Base-by-base conservation (phyloP, 768 basidiomycete genomes). In the Agrocybe praecox region DNA sequence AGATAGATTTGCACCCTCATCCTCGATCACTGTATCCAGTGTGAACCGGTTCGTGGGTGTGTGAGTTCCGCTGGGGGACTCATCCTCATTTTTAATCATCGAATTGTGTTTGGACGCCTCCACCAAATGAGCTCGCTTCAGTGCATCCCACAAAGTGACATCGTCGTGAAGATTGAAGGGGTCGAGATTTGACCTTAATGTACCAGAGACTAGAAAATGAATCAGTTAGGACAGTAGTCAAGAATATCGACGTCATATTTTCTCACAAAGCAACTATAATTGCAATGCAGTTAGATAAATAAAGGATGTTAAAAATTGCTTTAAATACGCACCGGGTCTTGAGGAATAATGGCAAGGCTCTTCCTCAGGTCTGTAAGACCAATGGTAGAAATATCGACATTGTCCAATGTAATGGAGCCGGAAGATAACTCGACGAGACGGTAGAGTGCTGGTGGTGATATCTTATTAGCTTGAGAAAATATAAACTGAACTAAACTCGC, bases 81-180 rank as follows among this genome's bases (percentile, higher is more conserved):
- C 65, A 6, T 74, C 75, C 52, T 73, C 72, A 21, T 60, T 56
- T 10, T 60, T 21, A 11, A 56, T 50, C 29, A 68, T 49, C 18
- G 71, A 68, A 42, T 68, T 62, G 26, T 53, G 68, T 60, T 74
- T 76, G 22, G 69, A 68, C 46, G 73, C 72, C 22, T 92, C 91
- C 36, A 94, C 85, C 15, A 97, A 82, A 71, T 94, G 88, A 0
- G 94, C 84, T 22, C 94, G 88, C 66, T 84, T 88, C 47, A 97
- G 75, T 3, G 96, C 93, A 64, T 96, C 94, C 88, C 92, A 95
- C 18, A 97, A 79, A 21, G 80, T 79, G 19, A 84, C 85, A 68
- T 96, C 94, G 59, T 91, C 89, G 59, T 91, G 84, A 45, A 83
- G 71, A 48, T 83, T 86, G 73, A 96, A 96, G 0, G 96, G 96